Conservation (phyloP, 257 asterid genomes). For the Lantana camara region DNA sequence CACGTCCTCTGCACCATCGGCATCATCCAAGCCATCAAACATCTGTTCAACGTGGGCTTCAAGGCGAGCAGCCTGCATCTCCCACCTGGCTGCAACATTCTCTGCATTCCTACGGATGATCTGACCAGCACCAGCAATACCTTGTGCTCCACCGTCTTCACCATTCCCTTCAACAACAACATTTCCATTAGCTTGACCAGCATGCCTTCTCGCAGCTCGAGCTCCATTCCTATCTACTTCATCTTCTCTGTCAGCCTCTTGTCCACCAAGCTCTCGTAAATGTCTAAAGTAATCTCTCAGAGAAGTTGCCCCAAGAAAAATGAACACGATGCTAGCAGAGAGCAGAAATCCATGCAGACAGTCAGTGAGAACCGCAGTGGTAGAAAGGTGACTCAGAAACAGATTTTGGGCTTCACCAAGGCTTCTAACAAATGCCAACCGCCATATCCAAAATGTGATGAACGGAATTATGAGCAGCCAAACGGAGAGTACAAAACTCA, state of each 20-base stretch:
- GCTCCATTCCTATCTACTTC: constrained; percentile 95
- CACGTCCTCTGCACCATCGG: constrained; percentile 99
- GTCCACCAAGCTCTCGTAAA: constrained; percentile 92
- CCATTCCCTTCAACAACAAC: constrained; percentile 74
- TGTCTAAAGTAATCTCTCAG: constrained; percentile 95
- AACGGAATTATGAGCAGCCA: constrained; percentile 98
- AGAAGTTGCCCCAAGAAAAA: constrained; percentile 98
- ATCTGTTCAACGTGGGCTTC: constrained; percentile 99
- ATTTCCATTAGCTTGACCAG: constrained; percentile 78
- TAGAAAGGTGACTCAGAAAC: constrained; percentile 84
- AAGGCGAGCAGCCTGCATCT: constrained; percentile 96
- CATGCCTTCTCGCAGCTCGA: constrained; percentile 86
- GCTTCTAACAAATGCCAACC: constrained; percentile 90
- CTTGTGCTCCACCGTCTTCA: constrained; percentile 84
- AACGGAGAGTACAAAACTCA: constrained; percentile 90
- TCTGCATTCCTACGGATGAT: constrained; percentile 90
- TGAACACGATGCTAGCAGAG: constrained; percentile 95
- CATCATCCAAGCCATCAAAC: constrained; percentile 99
- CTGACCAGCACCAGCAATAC: constrained; percentile 93
- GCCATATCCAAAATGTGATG: constrained; percentile 99
- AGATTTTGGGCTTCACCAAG: constrained; percentile 89
- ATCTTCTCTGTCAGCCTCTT: constrained; percentile 92
- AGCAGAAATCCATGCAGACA: constrained; percentile 97
- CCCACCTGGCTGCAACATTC: constrained; percentile 95
- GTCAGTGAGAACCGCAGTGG: constrained; percentile 82